Conservation (phyloP, 306 rosid genomes). For the Amphicarpaea edgeworthii region DNA sequence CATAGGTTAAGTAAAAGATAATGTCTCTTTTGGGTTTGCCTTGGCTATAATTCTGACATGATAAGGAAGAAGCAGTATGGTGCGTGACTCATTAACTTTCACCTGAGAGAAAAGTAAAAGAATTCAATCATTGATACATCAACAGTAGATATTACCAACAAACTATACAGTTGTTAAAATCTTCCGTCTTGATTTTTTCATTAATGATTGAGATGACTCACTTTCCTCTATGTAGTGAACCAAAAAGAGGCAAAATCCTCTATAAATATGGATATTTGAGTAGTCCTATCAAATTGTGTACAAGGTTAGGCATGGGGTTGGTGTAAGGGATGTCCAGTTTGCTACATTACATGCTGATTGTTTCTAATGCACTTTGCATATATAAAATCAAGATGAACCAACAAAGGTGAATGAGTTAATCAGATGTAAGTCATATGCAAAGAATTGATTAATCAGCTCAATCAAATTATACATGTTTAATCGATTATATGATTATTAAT, state of each 20-base stretch:
- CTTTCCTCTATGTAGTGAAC: background rate
- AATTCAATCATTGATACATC: background rate
- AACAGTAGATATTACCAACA: background rate
- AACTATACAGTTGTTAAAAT: constrained; percentile 2
- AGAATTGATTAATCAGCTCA: background rate
- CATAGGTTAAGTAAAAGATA: background rate
- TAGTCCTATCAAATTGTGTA: background rate
- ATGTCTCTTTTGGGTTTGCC: constrained; percentile 4
- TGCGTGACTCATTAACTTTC: too few relatives aligned
- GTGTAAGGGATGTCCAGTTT: constrained; percentile 3
- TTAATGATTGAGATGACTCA: background rate
- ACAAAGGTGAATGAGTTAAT: background rate
- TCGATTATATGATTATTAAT: background rate
- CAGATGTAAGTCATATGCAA: background rate
- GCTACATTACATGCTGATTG: background rate
- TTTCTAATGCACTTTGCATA: background rate
- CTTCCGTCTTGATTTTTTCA: background rate
- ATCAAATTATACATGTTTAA: background rate
- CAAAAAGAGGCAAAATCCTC: background rate
- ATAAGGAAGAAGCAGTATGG: constrained; percentile 26
- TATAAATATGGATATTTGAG: background rate
- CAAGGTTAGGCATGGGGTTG: constrained; percentile 7
- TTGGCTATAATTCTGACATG: constrained; percentile 23
- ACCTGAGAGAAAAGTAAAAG: background rate
- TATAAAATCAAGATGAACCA: background rate